Evolutionary conservation across 768 basidiomycete species (phyloP).

Genomic region (Scleroderma citrinum): DNA sequence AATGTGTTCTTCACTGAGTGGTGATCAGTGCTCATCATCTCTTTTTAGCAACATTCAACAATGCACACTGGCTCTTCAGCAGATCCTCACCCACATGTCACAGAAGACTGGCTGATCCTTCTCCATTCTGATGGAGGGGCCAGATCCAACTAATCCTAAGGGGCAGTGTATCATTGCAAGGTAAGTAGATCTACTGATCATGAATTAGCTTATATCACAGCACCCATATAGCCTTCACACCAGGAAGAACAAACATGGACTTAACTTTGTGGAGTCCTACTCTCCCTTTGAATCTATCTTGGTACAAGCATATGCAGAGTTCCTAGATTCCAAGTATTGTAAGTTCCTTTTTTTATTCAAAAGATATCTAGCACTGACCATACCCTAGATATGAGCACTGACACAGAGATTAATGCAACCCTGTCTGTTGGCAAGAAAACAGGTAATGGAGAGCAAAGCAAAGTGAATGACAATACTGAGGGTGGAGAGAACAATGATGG

Average conservation of each 20-base stretch:
- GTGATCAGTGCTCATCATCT: too few relatives aligned
- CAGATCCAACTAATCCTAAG: background rate
- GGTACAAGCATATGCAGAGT: background rate
- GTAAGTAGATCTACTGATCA: too few relatives aligned
- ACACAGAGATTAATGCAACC: too few relatives aligned
- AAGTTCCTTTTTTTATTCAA: background rate
- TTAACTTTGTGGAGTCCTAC: background rate
- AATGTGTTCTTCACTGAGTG: background rate
- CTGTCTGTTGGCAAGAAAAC: too few relatives aligned
- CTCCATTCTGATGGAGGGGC: slow-evolving; percentile 4
- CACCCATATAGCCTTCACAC: too few relatives aligned
- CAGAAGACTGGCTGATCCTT: slow-evolving; percentile 2
- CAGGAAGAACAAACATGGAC: too few relatives aligned
- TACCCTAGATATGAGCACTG: too few relatives aligned
- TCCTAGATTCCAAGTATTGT: background rate
- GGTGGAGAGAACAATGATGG: too few relatives aligned
- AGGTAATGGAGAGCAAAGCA: too few relatives aligned
- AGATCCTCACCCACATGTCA: background rate
- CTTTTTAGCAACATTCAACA: background rate
- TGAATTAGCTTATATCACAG: too few relatives aligned
- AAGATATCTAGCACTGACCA: too few relatives aligned
- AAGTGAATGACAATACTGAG: too few relatives aligned
- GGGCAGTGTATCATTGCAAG: background rate
- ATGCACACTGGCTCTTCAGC: background rate
- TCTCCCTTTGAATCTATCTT: background rate